These are phyloP conservation scores for Leccinum subtestaceum DNA, from an alignment of 768 basidiomycete genomes.

Conservation along the genomic window DNA sequence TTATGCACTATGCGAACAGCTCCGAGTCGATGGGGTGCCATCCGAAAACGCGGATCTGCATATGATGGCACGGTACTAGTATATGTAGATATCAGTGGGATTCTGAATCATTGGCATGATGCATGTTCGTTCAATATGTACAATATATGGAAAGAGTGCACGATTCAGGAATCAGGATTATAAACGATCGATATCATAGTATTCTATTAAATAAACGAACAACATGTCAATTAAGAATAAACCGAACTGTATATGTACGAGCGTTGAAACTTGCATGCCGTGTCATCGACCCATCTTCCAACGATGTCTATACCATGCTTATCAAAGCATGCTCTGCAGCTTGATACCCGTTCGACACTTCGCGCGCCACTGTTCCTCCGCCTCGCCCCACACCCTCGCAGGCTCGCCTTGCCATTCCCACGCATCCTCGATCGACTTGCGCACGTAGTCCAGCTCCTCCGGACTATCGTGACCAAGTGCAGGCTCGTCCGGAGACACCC, in stretches of 20 bases:
- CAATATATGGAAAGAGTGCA: neutral
- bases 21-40: neutral
- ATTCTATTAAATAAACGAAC: neutral
- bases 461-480: constrained; percentile 2
- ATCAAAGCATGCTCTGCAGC: neutral
- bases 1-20: no score
- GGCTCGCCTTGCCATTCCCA: constrained; percentile 20
- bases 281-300: neutral
- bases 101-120: neutral
- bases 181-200: neutral
- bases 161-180: neutral
- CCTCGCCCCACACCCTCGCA: constrained; percentile 7
- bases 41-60: neutral
- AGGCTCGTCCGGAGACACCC: neutral
- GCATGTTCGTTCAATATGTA: neutral
- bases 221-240: neutral
- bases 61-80: neutral
- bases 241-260: neutral
- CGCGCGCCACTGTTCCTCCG: constrained; percentile 12
- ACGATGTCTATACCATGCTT: neutral
- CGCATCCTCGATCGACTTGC: constrained; percentile 15
- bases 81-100: neutral
- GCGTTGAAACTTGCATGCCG: neutral
- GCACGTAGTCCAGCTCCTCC: constrained; percentile 11
- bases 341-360: neutral